Evolutionary conservation across 2,329 filamentous ascomycete species (phyloP).

Genomic region (Calonectria leucothoes): DNA sequence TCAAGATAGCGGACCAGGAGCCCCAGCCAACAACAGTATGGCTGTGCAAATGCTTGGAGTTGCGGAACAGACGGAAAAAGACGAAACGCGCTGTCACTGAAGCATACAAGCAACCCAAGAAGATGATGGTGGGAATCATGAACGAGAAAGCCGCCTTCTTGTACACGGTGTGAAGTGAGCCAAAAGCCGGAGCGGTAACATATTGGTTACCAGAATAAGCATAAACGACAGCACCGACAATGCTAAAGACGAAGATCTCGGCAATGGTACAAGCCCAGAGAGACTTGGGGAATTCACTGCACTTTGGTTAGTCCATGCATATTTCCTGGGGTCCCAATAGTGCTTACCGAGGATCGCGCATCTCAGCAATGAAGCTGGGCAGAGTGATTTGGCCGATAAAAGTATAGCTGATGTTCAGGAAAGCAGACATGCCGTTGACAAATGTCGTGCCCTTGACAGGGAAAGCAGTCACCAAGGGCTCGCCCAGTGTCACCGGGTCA

Average conservation of each 20-base stretch:
- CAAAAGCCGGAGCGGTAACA: conserved; percentile 88
- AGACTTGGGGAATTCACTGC: conserved; percentile 88
- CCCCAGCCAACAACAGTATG: conserved; percentile 87
- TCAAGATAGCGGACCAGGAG: conserved; percentile 80
- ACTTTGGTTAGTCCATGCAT: conserved; percentile 40
- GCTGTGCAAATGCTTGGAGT: conserved; percentile 80
- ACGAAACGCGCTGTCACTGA: conserved; percentile 91
- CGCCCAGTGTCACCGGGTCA: conserved; percentile 63
- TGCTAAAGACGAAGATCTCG: conserved; percentile 86
- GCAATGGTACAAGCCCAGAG: conserved; percentile 91
- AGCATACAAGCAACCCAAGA: conserved; percentile 90
- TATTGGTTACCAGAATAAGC: conserved; percentile 92
- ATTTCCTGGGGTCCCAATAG: background rate
- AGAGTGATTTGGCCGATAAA: conserved; percentile 97
- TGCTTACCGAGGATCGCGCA: conserved; percentile 72
- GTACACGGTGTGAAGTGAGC: conserved; percentile 80
- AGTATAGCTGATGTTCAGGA: conserved; percentile 95
- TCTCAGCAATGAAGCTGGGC: conserved; percentile 95
- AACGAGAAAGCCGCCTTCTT: conserved; percentile 94
- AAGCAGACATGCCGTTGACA: conserved; percentile 84
- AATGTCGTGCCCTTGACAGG: conserved; percentile 81
- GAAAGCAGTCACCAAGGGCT: conserved; percentile 75
- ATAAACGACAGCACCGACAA: conserved; percentile 85
- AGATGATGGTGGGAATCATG: conserved; percentile 95
- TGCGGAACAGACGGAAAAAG: conserved; percentile 89